Evolutionary conservation across 2,329 filamentous ascomycete species (phyloP).

Genomic region (Claviceps africana): DNA sequence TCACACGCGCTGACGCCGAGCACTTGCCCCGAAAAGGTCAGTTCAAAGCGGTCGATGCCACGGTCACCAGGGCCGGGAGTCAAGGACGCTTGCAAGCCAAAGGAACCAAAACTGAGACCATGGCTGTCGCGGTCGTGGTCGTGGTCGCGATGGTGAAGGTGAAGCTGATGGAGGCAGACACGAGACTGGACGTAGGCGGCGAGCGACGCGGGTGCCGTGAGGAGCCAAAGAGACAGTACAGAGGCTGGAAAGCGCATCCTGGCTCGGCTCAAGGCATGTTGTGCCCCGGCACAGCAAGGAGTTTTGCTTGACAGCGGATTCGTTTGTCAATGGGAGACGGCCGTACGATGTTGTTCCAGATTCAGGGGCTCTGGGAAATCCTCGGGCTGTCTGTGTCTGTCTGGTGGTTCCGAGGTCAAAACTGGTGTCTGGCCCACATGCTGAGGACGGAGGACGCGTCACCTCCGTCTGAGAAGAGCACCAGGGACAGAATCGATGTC

Average conservation of each 20-base stretch:
- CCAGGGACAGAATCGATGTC: too few species aligned
- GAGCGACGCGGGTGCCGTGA: neutral
- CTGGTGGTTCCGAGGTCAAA: neutral
- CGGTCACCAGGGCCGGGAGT: neutral
- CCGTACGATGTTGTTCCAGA: too few species aligned
- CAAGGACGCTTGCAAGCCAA: neutral
- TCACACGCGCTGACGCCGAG: neutral
- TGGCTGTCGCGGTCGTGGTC: neutral
- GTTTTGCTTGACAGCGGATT: too few species aligned
- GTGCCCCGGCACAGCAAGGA: neutral
- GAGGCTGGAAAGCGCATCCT: neutral
- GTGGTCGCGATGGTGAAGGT: too few species aligned
- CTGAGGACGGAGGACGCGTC: neutral
- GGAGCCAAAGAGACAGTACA: neutral
- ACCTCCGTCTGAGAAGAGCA: too few species aligned
- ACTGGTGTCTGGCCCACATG: neutral
- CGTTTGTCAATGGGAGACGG: neutral
- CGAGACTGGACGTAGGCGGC: conserved; percentile 1
- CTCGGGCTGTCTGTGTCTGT: neutral
- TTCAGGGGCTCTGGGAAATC: neutral
- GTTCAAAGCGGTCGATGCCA: neutral
- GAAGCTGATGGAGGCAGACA: neutral
- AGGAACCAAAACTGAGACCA: neutral
- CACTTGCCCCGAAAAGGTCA: neutral
- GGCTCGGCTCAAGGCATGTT: neutral